phyloP scores from a whole-genome alignment of 2,329 filamentous ascomycete species.

The Penicillium freii region DNA sequence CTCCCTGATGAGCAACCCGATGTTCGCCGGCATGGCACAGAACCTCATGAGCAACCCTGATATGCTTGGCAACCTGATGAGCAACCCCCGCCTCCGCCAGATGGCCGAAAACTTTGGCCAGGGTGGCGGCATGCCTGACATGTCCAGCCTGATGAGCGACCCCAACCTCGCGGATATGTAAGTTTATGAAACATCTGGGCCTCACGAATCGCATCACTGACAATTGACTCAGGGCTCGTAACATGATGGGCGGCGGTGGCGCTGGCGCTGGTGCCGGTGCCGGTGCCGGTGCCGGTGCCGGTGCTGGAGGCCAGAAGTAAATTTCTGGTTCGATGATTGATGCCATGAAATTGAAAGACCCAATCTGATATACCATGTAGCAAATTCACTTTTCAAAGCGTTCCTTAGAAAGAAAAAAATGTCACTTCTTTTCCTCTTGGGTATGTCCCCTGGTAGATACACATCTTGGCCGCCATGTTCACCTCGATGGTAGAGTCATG shows the following conservation, averaged over 20 bases:
- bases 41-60: conserved; percentile 97
- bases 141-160: conserved; percentile 83
- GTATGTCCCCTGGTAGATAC: neutral
- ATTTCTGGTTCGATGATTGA: conserved; percentile 11
- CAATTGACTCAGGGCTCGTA: conserved; percentile 54
- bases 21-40: conserved; percentile 97
- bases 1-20: conserved; percentile 92
- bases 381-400: conserved; percentile 19
- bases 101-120: conserved; percentile 76
- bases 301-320: conserved; percentile 23
- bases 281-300: neutral
- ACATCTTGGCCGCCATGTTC: neutral
- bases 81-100: conserved; percentile 80
- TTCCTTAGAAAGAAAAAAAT: conserved; percentile 19
- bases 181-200: conserved; percentile 46
- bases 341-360: conserved; percentile 17
- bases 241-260: conserved; percentile 62
- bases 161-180: conserved; percentile 90
- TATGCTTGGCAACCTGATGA: conserved; percentile 88
- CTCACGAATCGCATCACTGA: conserved; percentile 5
- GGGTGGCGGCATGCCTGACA: conserved; percentile 85
- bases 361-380: conserved; percentile 22
- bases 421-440: neutral
- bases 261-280: neutral
- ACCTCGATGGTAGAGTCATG: neutral